Evolutionary conservation across 2,329 filamentous ascomycete species (phyloP).

Genomic region (Colletotrichum sp.): DNA sequence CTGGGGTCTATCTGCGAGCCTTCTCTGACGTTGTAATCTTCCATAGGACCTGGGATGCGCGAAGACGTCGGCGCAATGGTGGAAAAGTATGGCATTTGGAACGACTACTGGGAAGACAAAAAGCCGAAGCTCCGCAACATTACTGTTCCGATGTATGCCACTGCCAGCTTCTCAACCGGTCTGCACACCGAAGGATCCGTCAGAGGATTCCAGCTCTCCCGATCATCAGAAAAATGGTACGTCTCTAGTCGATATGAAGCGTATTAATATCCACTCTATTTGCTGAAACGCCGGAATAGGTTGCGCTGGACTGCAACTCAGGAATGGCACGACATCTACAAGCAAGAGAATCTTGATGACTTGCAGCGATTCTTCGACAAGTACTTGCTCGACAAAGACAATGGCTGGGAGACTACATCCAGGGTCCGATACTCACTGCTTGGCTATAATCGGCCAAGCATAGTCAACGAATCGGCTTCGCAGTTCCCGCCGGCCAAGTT

Average conservation of each 20-base stretch:
- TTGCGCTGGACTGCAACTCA: not conserved
- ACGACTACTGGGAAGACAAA: constrained; percentile 25
- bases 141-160: constrained; percentile 24
- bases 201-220: not conserved
- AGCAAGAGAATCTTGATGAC: not conserved
- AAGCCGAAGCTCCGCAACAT: constrained; percentile 22
- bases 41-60: constrained; percentile 18
- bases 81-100: constrained; percentile 18
- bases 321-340: not conserved
- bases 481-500: not conserved
- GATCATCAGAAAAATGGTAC: not conserved
- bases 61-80: constrained; percentile 24
- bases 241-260: not conserved
- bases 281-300: not conserved
- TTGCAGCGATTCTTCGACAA: not conserved
- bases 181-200: not conserved
- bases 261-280: not conserved
- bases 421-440: not conserved
- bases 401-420: not conserved
- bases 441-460: not conserved
- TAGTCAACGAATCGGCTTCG: not conserved
- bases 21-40: not conserved
- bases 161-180: constrained; percentile 5
- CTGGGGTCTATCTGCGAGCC: not conserved
- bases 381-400: not conserved